These are phyloP conservation scores for Paraconiothyrium brasiliense DNA, from an alignment of 2,329 filamentous ascomycete genomes.

Conservation along the genomic window DNA sequence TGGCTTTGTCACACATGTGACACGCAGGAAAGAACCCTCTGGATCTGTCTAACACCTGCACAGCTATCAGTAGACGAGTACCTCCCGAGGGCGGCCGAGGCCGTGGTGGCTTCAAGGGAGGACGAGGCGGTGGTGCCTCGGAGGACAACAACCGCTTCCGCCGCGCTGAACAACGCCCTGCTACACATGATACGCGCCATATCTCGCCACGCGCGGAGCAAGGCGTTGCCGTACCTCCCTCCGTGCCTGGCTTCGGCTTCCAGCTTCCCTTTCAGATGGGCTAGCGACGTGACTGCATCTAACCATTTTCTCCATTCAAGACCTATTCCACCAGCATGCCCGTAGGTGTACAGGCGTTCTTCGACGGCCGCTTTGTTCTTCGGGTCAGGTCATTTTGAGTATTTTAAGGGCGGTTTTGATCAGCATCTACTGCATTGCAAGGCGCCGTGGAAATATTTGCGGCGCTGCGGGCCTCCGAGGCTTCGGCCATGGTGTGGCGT, in stretches of 20 bases:
- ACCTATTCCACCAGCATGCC: background rate
- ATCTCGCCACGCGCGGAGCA: constrained; percentile 45
- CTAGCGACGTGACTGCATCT: background rate
- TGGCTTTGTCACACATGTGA: background rate
- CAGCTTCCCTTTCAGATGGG: constrained; percentile 34
- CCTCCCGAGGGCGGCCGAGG: constrained; percentile 41
- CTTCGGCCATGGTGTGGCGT: background rate
- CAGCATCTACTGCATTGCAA: constrained; percentile 23
- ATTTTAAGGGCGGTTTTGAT: background rate
- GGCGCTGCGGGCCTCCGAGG: background rate
- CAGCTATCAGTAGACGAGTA: constrained; percentile 49
- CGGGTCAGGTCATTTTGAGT: background rate
- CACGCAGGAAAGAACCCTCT: background rate
- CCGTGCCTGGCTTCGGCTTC: constrained; percentile 65
- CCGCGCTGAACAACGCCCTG: constrained; percentile 36
- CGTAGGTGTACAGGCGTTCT: background rate
- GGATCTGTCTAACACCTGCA: constrained; percentile 22
- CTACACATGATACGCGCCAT: constrained; percentile 42
- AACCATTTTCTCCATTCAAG: background rate
- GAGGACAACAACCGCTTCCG: constrained; percentile 33
- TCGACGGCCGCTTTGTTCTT: background rate
- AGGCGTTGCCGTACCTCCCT: constrained; percentile 62
- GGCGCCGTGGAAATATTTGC: constrained; percentile 20
- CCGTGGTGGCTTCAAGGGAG: constrained; percentile 25
- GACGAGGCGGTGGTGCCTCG: constrained; percentile 27